phyloP scores from a whole-genome alignment of 768 basidiomycete genomes.

The Hydnum rufescens region DNA sequence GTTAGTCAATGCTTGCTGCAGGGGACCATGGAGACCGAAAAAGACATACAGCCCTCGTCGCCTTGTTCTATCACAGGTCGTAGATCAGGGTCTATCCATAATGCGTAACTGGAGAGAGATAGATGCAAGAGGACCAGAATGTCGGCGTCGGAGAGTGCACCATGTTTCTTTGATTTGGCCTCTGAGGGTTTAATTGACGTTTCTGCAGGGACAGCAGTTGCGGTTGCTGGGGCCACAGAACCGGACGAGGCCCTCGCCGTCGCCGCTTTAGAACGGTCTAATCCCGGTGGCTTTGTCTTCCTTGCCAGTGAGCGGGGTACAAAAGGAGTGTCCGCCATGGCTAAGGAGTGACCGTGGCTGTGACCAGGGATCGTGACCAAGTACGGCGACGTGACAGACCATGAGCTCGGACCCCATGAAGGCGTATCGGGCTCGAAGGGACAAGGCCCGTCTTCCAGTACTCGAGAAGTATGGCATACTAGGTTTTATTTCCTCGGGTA shows the following conservation, averaged over 20 bases:
- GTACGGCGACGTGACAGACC: background rate
- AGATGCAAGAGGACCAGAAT: background rate
- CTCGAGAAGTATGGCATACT: constrained; percentile 74
- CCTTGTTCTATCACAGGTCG: background rate
- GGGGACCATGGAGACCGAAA: background rate
- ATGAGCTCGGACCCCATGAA: constrained; percentile 52
- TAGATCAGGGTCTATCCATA: background rate
- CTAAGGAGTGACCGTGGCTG: background rate
- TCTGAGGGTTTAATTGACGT: too few species aligned
- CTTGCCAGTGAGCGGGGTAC: background rate
- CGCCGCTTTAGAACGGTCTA: too few species aligned
- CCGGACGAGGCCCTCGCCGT: too few species aligned
- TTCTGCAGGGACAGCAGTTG: too few species aligned
- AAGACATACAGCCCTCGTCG: background rate
- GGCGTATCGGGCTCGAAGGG: constrained; percentile 61
- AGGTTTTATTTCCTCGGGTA: constrained; percentile 96
- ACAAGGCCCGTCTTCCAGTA: constrained; percentile 44
- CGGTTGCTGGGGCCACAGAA: too few species aligned
- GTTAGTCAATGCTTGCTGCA: background rate
- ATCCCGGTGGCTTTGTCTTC: background rate
- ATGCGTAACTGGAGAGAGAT: background rate
- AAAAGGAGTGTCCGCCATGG: background rate
- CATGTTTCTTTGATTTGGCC: background rate
- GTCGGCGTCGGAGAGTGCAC: background rate
- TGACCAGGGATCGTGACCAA: background rate